Base-by-base conservation (phyloP, 2,329 filamentous ascomycete genomes). In the Claviceps sp. region DNA sequence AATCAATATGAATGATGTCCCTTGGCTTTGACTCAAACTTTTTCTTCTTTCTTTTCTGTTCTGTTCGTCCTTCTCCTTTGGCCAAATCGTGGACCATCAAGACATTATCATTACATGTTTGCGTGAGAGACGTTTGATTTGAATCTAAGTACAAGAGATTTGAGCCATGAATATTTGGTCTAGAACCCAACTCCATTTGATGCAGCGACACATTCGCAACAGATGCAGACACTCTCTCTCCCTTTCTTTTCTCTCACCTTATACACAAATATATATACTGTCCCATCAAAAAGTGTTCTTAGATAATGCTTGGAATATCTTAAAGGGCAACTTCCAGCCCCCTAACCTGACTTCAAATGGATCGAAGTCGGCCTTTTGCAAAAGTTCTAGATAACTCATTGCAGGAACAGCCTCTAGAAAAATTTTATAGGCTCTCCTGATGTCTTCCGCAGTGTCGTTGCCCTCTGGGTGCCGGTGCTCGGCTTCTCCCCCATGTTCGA, bases 311-410 rank as follows among this genome's bases (percentile, higher is more conserved):
- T 73, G 71, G 75, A 77, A 81, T 17, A 82, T 66, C 55, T 79
- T 86, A 82, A 87, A 95, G 0, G 93, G 89, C 55, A 97, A 67
- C 63, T 81, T 90, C 93, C 93, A 97, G 57, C 64, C 80, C 17
- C 61, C 59, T 68, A 65, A 78, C 74, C 55, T 81, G 64, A 72
- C 82, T 61, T 69, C 86, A 82, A 70, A 97, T 59, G 78, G 75
- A 65, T 98, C 85, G 64, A 98, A 98, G 64, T 97, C 84, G 5
- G 78, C 77, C 58, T 81, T 80, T 66, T 98, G 83, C 40, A 98
- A 67, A 47, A 79, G 79, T 52, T 87, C 75, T 16, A 98, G 68
- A 76, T 90, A 98, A 55, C 91, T 73, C 19, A 80, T 76, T 0
- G 89, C 87, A 1, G 87, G 79, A 1, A 96, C 70, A 1, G 85